Evolutionary conservation across 805 yeast species (phyloP).

Genomic region (Wickerhamiella cacticola): DNA sequence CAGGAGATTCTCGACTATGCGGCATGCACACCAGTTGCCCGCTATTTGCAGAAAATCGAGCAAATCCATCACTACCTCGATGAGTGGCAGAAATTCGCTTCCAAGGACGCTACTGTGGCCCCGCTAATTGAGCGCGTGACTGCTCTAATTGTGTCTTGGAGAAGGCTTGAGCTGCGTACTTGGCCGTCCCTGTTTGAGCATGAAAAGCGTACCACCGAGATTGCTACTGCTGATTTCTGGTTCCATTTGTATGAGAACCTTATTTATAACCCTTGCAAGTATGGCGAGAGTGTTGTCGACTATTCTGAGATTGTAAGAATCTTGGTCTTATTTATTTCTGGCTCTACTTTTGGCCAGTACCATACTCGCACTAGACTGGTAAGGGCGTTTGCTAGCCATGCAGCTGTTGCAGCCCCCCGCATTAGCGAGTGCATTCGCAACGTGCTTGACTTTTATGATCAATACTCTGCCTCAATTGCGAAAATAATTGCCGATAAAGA

Average conservation of each 20-base stretch:
- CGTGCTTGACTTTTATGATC: conserved; percentile 51
- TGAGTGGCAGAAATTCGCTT: conserved; percentile 93
- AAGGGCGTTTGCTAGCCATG: conserved; percentile 51
- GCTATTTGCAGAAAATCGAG: conserved; percentile 69
- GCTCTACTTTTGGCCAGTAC: conserved; percentile 68
- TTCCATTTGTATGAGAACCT: conserved; percentile 75
- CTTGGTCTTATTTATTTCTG: conserved; percentile 61
- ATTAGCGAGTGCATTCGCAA: conserved; percentile 40
- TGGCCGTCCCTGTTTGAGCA: conserved; percentile 63
- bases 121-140: conserved; percentile 47
- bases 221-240: conserved; percentile 73
- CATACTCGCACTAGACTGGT: conserved; percentile 46
- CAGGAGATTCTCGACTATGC: conserved; percentile 55
- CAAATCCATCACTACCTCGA: conserved; percentile 68
- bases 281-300: conserved; percentile 30
- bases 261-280: conserved; percentile 22
- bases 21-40: conserved; percentile 59
- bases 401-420: conserved; percentile 26
- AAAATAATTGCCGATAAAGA: conserved; percentile 37
- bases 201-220: conserved; percentile 43
- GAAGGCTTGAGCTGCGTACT: conserved; percentile 70
- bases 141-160: conserved; percentile 72
- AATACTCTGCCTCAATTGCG: conserved; percentile 43
- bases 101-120: conserved; percentile 56
- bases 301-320: conserved; percentile 39